A percentile compares a stretch with the other conserved stretches of the same genome.
Conservation (phyloP, 495 filamentous ascomycete genomes). For the Poronia punctata region DNA sequence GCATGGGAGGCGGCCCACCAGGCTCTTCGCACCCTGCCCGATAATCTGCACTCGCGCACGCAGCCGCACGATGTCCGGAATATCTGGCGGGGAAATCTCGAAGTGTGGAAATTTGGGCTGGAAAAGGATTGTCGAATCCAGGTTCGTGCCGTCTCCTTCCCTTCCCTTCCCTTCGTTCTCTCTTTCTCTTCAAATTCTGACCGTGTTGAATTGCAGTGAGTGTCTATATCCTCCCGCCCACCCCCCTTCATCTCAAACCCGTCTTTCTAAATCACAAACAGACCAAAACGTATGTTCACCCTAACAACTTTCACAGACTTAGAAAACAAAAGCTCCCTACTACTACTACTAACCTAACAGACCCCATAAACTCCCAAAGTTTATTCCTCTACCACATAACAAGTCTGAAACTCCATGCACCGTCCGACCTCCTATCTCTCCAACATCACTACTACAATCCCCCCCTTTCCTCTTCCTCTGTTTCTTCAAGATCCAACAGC, state of each 20-base stretch:
- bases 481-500: too few relatives aligned
- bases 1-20: constrained; percentile 21
- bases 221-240: background rate
- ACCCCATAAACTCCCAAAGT: constrained; percentile 8
- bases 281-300: too few relatives aligned
- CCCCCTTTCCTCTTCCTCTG: too few relatives aligned
- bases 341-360: background rate
- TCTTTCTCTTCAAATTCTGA: background rate
- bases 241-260: background rate
- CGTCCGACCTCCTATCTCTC: constrained; percentile 7
- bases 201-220: background rate
- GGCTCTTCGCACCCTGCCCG: constrained; percentile 14
- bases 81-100: constrained; percentile 13
- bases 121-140: constrained; percentile 14
- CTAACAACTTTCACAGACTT: background rate
- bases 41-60: constrained; percentile 7
- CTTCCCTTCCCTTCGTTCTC: background rate
- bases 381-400: constrained; percentile 22
- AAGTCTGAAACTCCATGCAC: constrained; percentile 16
- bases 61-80: background rate
- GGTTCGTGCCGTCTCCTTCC: background rate
- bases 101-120: constrained; percentile 8
- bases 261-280: background rate
- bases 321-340: background rate
- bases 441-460: constrained; percentile 4